phyloP scores from a whole-genome alignment of 1,139 yeast genomes.

The Torulaspora pretoriensis region DNA sequence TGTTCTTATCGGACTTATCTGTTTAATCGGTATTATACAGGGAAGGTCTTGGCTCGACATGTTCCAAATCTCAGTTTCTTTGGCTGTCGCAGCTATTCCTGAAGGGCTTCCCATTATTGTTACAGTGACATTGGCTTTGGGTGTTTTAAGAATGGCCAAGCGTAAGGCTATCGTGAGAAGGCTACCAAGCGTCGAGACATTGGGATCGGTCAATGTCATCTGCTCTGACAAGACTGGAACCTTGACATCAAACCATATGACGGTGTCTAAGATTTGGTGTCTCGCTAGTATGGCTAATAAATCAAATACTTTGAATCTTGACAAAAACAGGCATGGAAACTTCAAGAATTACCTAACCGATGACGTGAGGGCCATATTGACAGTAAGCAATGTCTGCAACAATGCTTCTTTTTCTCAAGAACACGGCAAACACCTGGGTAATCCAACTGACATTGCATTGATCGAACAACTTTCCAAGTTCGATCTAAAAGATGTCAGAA shows the following conservation, averaged over 20 bases:
- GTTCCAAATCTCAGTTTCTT: slow-evolving; percentile 92
- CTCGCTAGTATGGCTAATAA: slow-evolving; percentile 53
- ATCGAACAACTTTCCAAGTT: slow-evolving; percentile 68
- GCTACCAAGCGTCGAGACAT: slow-evolving; percentile 88
- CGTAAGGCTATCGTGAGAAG: slow-evolving; percentile 88
- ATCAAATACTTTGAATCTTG: slow-evolving; percentile 42
- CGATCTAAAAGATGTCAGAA: slow-evolving; percentile 68
- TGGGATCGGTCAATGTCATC: slow-evolving; percentile 90
- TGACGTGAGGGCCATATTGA: slow-evolving; percentile 53
- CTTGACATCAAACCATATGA: slow-evolving; percentile 87
- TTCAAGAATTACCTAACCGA: slow-evolving; percentile 46
- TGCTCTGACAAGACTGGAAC: slow-evolving; percentile 96
- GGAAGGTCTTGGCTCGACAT: slow-evolving; percentile 92
- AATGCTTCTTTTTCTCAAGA: slow-evolving; percentile 68
- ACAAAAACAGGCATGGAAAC: slow-evolving; percentile 42
- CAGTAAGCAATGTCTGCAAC: slow-evolving; percentile 77
- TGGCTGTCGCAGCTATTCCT: slow-evolving; percentile 97
- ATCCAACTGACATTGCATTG: slow-evolving; percentile 89
- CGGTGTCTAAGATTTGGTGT: slow-evolving; percentile 84
- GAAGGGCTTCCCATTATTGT: slow-evolving; percentile 96
- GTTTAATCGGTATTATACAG: slow-evolving; percentile 77
- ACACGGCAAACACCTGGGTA: slow-evolving; percentile 71
- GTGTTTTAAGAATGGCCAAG: slow-evolving; percentile 90
- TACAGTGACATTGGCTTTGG: slow-evolving; percentile 89
- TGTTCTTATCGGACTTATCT: slow-evolving; percentile 76